These are phyloP conservation scores for Penicillium sp. DNA, from an alignment of 2,329 filamentous ascomycete species.

Conservation along the genomic window DNA sequence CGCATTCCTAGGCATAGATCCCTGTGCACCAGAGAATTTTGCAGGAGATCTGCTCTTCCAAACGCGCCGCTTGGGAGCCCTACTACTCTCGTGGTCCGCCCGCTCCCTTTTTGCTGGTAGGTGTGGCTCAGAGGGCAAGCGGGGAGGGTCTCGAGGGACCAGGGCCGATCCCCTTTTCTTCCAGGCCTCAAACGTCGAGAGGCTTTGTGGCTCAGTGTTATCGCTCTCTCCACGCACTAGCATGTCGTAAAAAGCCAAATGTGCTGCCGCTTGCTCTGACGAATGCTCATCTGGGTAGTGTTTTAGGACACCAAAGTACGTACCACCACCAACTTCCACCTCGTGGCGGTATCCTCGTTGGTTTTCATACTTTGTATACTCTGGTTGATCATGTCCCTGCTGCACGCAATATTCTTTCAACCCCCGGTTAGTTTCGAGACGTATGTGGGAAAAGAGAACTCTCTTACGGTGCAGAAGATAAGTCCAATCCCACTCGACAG, in stretches of 20 bases:
- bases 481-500: conserved; percentile 35
- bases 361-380: conserved; percentile 32
- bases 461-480: conserved; percentile 33
- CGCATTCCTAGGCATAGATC: conserved; percentile 15
- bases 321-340: conserved; percentile 26
- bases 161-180: conserved; percentile 7
- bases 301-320: conserved; percentile 26
- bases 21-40: neutral
- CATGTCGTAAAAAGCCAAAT: conserved; percentile 34
- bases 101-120: neutral
- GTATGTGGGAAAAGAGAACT: neutral
- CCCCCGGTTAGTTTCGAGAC: conserved; percentile 3
- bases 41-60: neutral
- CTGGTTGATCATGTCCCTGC: conserved; percentile 21
- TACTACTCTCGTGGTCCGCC: neutral
- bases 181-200: conserved; percentile 5
- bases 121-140: neutral
- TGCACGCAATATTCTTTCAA: conserved; percentile 31
- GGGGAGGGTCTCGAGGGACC: conserved; percentile 5
- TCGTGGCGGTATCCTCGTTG: conserved; percentile 33
- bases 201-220: conserved; percentile 6
- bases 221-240: conserved; percentile 20
- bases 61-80: neutral
- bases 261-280: conserved; percentile 36
- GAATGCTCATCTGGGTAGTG: conserved; percentile 29